Conservation (phyloP, 1,139 yeast genomes). For the Sugiyamaella japonica region DNA sequence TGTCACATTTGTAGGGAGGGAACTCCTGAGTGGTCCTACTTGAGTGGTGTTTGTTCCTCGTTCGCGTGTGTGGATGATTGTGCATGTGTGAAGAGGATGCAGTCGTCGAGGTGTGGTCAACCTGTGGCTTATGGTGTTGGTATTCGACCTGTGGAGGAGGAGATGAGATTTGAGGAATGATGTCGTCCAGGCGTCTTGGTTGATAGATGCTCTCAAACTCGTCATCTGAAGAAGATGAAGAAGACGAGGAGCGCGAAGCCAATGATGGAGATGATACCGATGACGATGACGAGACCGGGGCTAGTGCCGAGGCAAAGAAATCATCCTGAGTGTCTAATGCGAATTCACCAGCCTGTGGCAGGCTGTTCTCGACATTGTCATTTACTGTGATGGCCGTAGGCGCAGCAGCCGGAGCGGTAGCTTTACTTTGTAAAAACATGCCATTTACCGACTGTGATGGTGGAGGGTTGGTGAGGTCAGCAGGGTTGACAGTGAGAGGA, state of each 20-base stretch:
- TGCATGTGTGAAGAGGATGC: neutral
- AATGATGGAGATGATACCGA: constrained; percentile 1
- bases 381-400: neutral
- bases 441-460: neutral
- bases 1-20: constrained; percentile 45
- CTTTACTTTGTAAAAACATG: neutral
- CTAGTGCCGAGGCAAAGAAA: constrained; percentile 4
- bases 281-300: too few species aligned
- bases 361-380: neutral
- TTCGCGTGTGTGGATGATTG: neutral
- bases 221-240: constrained; percentile 7
- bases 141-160: neutral
- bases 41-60: neutral
- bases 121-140: neutral
- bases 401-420: too few species aligned
- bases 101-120: neutral
- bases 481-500: constrained; percentile 9
- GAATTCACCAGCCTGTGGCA: neutral
- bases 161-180: constrained; percentile 8
- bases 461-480: constrained; percentile 4
- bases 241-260: constrained; percentile 2
- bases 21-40: neutral
- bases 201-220: constrained; percentile 12
- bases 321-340: constrained; percentile 7
- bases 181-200: constrained; percentile 12